Conservation (phyloP, 108 stramenopile species). For the Schizochytrium sp. region DNA sequence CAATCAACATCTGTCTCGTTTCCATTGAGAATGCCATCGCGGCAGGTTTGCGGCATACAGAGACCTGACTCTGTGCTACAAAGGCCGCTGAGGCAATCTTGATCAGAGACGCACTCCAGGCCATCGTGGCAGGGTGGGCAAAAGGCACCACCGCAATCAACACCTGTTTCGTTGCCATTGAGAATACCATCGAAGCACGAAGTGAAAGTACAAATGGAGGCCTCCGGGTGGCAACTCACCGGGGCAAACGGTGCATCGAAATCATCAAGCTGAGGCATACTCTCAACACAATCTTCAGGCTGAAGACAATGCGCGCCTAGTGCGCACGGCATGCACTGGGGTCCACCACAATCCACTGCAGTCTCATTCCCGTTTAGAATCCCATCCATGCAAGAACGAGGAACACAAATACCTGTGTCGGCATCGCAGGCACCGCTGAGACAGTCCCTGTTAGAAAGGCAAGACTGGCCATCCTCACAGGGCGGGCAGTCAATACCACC, state of each 20-base stretch:
- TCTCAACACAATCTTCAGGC: slow-evolving; percentile 36
- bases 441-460: slow-evolving; percentile 49
- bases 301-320: neutral
- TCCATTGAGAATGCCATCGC: slow-evolving; percentile 57
- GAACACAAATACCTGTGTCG: neutral
- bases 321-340: slow-evolving; percentile 34
- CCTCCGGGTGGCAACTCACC: slow-evolving; percentile 30
- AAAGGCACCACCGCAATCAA: slow-evolving; percentile 45
- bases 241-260: neutral
- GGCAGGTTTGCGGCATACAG: slow-evolving; percentile 42
- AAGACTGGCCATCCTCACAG: slow-evolving; percentile 10
- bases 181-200: neutral
- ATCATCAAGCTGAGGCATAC: neutral
- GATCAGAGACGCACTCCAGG: neutral
- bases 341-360: slow-evolving; percentile 61
- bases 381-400: slow-evolving; percentile 61
- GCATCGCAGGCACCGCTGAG: slow-evolving; percentile 39
- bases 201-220: neutral
- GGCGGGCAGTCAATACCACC: slow-evolving; percentile 57
- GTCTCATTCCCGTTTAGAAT: slow-evolving; percentile 62
- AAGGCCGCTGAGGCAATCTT: slow-evolving; percentile 2
- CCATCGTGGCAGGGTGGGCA: neutral
- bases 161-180: slow-evolving; percentile 34
- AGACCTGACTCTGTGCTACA: neutral
- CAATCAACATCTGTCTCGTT: slow-evolving; percentile 63